Conservation (phyloP, 441 rosid species). For the Jatropha podagrica region DNA sequence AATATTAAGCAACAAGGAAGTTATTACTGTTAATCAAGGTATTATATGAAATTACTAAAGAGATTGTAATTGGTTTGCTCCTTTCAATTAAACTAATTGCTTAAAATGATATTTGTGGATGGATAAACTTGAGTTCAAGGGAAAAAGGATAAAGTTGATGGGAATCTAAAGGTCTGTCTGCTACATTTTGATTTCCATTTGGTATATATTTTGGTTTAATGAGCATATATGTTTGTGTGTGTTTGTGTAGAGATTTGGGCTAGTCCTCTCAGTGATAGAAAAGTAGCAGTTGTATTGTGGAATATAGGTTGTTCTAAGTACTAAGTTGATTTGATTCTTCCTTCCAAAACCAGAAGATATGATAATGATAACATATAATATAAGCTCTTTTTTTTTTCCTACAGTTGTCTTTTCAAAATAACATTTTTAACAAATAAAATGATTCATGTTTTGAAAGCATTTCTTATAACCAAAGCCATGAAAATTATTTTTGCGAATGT, state of each 20-base stretch:
- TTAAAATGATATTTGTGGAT: neutral
- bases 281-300: conserved; percentile 50
- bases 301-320: conserved; percentile 44
- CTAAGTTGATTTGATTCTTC: no score
- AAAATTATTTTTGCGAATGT: no score
- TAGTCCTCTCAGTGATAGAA: conserved; percentile 32
- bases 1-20: conserved; percentile 45
- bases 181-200: neutral
- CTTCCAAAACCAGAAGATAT: no score
- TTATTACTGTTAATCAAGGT: conserved; percentile 54
- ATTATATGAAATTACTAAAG: neutral
- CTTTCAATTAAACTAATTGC: neutral
- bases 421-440: no score
- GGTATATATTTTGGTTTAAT: neutral
- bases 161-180: conserved; percentile 41
- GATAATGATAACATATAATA: no score
- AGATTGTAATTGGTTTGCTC: neutral
- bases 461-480: no score
- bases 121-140: conserved; percentile 56
- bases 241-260: conserved; percentile 44
- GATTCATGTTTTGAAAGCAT: no score
- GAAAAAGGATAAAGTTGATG: conserved; percentile 40
- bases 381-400: no score
- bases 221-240: neutral
- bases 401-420: no score